Conservation (phyloP, 2,329 filamentous ascomycete species). For the Sclerotinia spermophila region DNA sequence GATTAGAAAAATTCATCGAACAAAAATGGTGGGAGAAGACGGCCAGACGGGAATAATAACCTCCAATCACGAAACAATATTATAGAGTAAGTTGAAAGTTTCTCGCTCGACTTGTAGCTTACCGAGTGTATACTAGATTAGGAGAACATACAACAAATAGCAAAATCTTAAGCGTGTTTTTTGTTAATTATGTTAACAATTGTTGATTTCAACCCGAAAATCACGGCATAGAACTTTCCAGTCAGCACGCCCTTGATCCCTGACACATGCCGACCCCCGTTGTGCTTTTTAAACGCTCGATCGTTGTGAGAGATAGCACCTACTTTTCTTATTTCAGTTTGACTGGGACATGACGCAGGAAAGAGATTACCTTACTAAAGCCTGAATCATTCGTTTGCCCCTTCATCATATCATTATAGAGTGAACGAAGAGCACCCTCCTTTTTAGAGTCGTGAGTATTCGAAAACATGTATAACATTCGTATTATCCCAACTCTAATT, state of each 20-base stretch:
- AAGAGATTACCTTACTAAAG: neutral
- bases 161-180: neutral
- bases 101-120: neutral
- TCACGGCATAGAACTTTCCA: neutral
- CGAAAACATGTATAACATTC: neutral
- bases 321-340: neutral
- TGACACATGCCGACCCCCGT: no score
- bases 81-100: neutral
- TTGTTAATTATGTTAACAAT: neutral
- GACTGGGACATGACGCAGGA: neutral
- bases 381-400: neutral
- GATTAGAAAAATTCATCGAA: constrained; percentile 36
- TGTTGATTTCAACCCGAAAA: neutral
- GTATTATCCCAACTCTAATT: no score
- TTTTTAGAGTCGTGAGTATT: neutral
- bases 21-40: constrained; percentile 1
- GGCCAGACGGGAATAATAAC: neutral
- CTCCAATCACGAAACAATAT: neutral
- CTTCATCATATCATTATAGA: neutral
- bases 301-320: neutral
- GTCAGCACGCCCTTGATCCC: neutral
- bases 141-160: neutral
- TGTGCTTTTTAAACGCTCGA: neutral
- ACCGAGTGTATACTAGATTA: neutral
- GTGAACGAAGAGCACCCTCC: neutral